Conservation (phyloP, 768 basidiomycete species). For the Russula sp. region DNA sequence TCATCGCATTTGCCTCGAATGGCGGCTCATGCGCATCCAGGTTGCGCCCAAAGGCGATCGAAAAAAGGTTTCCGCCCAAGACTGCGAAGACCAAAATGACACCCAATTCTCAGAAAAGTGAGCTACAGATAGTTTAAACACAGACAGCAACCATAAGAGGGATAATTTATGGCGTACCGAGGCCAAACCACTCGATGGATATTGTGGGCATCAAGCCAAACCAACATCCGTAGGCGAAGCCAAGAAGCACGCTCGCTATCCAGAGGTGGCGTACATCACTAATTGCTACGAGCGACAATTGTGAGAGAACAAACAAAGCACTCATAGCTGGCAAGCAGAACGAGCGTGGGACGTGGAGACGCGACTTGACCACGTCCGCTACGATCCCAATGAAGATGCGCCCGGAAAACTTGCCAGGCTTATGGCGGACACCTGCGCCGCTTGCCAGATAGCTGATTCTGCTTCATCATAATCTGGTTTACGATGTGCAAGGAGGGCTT, state of each 20-base stretch:
- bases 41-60: conserved; percentile 77
- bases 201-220: conserved; percentile 77
- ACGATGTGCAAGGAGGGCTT: conserved; percentile 61
- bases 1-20: conserved; percentile 1
- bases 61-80: conserved; percentile 78
- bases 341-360: conserved; percentile 59
- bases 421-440: conserved; percentile 78
- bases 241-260: conserved; percentile 55
- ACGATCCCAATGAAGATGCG: conserved; percentile 75
- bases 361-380: conserved; percentile 62
- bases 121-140: no score
- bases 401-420: conserved; percentile 80
- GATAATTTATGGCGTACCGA: conserved; percentile 50
- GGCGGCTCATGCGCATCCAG: conserved; percentile 64
- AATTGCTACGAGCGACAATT: conserved; percentile 54
- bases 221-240: conserved; percentile 67
- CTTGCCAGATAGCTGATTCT: conserved; percentile 71
- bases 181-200: conserved; percentile 84
- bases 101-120: conserved; percentile 86
- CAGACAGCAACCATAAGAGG: neutral
- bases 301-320: conserved; percentile 66
- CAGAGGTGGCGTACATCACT: conserved; percentile 63
- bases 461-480: conserved; percentile 62
- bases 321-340: conserved; percentile 69
- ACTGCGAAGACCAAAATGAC: conserved; percentile 71